phyloP scores from a whole-genome alignment of 1,284 basidiomycete genomes.

The Spongispora temasekensis region DNA sequence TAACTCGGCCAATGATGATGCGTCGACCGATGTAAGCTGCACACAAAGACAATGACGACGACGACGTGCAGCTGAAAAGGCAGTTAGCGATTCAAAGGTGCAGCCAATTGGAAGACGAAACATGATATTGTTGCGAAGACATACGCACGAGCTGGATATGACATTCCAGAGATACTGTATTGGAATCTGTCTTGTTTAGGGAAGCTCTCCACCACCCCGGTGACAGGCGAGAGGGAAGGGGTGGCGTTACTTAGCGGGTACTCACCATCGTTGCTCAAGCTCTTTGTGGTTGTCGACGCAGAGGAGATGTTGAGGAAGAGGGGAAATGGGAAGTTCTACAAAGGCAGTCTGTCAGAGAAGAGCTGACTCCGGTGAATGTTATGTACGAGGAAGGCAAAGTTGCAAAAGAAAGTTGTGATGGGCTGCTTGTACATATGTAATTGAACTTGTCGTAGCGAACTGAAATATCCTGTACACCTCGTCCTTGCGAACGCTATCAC shows the following conservation, averaged over 20 bases:
- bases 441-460: no score
- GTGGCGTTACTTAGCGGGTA: slow-evolving; percentile 71
- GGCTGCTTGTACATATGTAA: no score
- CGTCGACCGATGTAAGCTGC: no score
- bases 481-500: no score
- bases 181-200: slow-evolving; percentile 46
- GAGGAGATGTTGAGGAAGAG: slow-evolving; percentile 34
- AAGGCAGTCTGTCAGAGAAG: no score
- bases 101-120: slow-evolving; percentile 55
- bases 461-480: no score
- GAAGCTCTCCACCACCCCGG: slow-evolving; percentile 41
- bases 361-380: slow-evolving; percentile 43
- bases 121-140: slow-evolving; percentile 54
- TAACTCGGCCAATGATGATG: no score
- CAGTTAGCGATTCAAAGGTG: no score
- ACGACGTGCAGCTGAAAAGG: no score
- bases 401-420: no score
- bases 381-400: no score
- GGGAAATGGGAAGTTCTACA: slow-evolving; percentile 36
- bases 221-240: slow-evolving; percentile 51
- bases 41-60: no score
- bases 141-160: slow-evolving; percentile 62
- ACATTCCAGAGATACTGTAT: slow-evolving; percentile 67
- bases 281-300: slow-evolving; percentile 60
- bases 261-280: slow-evolving; percentile 67